Evolutionary conservation across 2,329 filamentous ascomycete species (phyloP).

Genomic region (Epichloe sibirici): DNA sequence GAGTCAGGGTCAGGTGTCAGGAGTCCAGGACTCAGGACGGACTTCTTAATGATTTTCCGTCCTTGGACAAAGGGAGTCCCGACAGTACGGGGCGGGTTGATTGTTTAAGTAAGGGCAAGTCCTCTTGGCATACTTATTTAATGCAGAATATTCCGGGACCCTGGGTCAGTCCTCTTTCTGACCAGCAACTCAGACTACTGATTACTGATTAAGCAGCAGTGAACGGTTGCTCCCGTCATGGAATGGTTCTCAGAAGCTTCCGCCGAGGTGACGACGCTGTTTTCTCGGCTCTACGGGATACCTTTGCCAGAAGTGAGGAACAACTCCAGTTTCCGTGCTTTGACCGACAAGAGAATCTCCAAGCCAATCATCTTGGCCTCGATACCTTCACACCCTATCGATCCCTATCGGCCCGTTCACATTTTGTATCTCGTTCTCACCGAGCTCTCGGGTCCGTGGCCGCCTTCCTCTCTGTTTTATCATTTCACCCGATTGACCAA

Average conservation of each 20-base stretch:
- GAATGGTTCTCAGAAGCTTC: constrained; percentile 1
- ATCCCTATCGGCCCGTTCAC: constrained; percentile 5
- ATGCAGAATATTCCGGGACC: neutral
- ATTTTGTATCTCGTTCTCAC: constrained; percentile 4
- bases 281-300: neutral
- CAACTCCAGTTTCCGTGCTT: neutral
- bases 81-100: neutral
- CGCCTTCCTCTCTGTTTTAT: neutral
- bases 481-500: constrained; percentile 2
- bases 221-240: neutral
- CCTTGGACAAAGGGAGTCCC: neutral
- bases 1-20: too few species aligned
- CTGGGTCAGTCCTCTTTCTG: too few species aligned
- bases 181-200: too few species aligned
- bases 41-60: too few species aligned
- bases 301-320: neutral
- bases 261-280: neutral
- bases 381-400: neutral
- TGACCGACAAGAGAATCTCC: neutral
- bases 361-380: constrained; percentile 1
- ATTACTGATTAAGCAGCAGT: neutral
- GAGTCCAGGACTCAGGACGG: too few species aligned
- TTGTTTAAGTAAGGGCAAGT: neutral
- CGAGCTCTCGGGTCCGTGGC: constrained; percentile 3
- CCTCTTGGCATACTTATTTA: neutral